Base-by-base conservation (phyloP, 495 filamentous ascomycete genomes). In the Xylaria grammica region DNA sequence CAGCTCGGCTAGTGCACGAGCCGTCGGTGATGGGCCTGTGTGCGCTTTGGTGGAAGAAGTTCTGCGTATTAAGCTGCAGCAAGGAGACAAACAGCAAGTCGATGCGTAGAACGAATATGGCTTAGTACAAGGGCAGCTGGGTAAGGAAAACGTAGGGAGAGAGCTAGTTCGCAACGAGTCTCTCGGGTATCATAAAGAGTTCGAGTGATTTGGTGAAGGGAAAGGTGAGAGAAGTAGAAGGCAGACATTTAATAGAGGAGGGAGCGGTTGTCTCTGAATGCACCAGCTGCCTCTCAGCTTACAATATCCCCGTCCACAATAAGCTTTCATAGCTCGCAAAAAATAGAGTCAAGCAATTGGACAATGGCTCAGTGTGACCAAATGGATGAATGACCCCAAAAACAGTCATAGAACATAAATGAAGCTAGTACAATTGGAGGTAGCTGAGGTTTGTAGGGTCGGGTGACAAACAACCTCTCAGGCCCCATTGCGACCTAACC, bases 1-100 rank as follows among this genome's bases (percentile, higher is more conserved):
- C 42, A 60, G 62, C 48, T 52, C 42, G 53, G 48, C 55, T 29
- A n/a, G 7, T 49, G 53, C 42, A 44, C 44, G 30, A 49, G 52
- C 11, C 54, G 58, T 15, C 45, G 27, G 34, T 7, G 29, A 44
- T 27, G 32, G 38, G 42, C 40, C 1, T 32, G 20, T 17, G 34
- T 24, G 44, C 19, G 17, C n/a, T 26, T 22, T 59, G 32, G 26
- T 24, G 11, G 45, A 19, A 11, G 36, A 20, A 22, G 36, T 27
- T 36, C 45, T 29, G 40, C 8, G 24, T 45, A 45, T 11, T n/a
- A 3, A 45, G 54, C 1, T 24, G 38, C 38, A 45, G 8, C 5
- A 40, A 48, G n/a, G 11, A 48, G 13, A 38, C 5, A 15, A 42
- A 42, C 11, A 11, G 34, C 34, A 24, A 20, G 22, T 36, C n/a